These are phyloP conservation scores for Penicillium coprophilum DNA, from an alignment of 495 filamentous ascomycete species.

Conservation along the genomic window DNA sequence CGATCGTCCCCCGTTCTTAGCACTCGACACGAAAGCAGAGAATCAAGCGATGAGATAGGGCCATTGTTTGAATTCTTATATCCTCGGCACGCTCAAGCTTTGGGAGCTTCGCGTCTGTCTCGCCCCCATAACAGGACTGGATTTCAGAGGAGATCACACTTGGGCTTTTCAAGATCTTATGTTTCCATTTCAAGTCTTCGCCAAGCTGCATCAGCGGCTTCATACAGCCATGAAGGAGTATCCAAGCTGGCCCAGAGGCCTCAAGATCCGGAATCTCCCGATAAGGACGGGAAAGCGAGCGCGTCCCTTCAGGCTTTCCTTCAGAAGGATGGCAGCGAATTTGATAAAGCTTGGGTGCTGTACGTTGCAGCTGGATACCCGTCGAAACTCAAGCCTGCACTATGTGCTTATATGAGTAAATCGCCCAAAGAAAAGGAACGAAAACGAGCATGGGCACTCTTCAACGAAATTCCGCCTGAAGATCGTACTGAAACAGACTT, in stretches of 20 bases:
- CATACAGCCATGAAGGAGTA: not conserved
- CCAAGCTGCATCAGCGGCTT: not conserved
- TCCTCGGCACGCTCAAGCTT: constrained; percentile 29
- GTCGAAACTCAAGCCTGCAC: constrained; percentile 23
- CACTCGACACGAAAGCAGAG: constrained; percentile 12
- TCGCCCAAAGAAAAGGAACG: constrained; percentile 44
- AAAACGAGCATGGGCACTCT: constrained; percentile 41
- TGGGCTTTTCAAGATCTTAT: constrained; percentile 32
- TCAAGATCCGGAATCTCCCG: not conserved
- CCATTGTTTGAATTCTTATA: constrained; percentile 47
- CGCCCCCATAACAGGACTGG: constrained; percentile 27
- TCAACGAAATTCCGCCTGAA: constrained; percentile 36
- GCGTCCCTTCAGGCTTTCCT: constrained; percentile 24
- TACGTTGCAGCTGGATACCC: constrained; percentile 35
- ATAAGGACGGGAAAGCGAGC: constrained; percentile 10
- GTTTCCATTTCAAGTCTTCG: constrained; percentile 21
- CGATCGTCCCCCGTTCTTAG: constrained; percentile 19
- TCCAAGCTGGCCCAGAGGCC: not conserved
- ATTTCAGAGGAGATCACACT: constrained; percentile 26
- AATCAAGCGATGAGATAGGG: constrained; percentile 21
- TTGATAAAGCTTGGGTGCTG: constrained; percentile 39
- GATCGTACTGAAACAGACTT: constrained; percentile 41
- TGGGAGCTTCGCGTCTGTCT: constrained; percentile 23
- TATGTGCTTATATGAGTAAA: constrained; percentile 40
- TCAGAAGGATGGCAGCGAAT: constrained; percentile 16